Percentiles rank a stretch among this genome's conserved stretches.
These are phyloP conservation scores for Yueomyces sinensis DNA, from an alignment of 805 yeast species.

Conservation along the genomic window DNA sequence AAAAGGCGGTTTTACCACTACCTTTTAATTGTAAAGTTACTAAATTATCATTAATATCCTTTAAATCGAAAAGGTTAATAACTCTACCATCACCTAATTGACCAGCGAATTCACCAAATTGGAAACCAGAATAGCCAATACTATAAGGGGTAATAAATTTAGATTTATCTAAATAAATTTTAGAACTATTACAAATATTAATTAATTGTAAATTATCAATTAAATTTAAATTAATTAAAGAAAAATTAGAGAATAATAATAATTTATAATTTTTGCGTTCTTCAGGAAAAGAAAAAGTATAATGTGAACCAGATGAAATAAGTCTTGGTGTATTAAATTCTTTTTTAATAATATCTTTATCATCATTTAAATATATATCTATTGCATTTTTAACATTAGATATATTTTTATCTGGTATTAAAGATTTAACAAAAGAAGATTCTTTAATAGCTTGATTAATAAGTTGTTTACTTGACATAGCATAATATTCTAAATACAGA, in stretches of 20 bases:
- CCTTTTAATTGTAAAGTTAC: slow-evolving; percentile 71
- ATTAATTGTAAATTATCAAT: slow-evolving; percentile 33
- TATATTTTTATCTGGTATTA: slow-evolving; percentile 22
- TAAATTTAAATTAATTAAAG: slow-evolving; percentile 51
- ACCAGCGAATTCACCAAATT: slow-evolving; percentile 93
- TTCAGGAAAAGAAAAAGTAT: slow-evolving; percentile 63
- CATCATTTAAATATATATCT: no score
- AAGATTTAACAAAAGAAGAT: slow-evolving; percentile 9
- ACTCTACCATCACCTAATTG: slow-evolving; percentile 96
- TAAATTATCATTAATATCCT: slow-evolving; percentile 30
- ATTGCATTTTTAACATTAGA: no score
- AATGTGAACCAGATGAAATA: slow-evolving; percentile 45
- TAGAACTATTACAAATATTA: slow-evolving; percentile 49
- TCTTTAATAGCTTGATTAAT: background rate
- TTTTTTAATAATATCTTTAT: slow-evolving; percentile 7
- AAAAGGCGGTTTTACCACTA: slow-evolving; percentile 81
- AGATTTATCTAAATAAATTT: slow-evolving; percentile 25
- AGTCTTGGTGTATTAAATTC: slow-evolving; percentile 39
- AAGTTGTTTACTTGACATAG: slow-evolving; percentile 6
- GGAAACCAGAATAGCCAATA: slow-evolving; percentile 91
- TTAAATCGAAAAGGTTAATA: slow-evolving; percentile 61
- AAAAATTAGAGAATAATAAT: slow-evolving; percentile 44
- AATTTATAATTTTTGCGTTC: slow-evolving; percentile 37
- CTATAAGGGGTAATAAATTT: slow-evolving; percentile 62
- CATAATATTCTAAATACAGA: no score